Base-by-base conservation (phyloP, 1,284 basidiomycete genomes). In the Cutaneotrichosporon arboriforme region DNA sequence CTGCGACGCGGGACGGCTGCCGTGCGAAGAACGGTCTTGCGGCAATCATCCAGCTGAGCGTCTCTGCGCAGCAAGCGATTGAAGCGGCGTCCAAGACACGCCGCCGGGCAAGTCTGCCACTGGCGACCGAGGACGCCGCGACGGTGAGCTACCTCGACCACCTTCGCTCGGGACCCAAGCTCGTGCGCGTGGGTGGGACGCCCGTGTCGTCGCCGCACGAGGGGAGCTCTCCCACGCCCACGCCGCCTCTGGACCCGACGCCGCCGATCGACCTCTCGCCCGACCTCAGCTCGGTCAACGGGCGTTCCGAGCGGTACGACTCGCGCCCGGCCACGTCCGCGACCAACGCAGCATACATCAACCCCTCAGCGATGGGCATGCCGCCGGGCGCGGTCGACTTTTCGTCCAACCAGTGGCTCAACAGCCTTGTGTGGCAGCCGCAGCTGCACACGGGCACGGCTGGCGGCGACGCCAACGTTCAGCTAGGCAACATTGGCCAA, bases 11-110 rank as follows among this genome's bases (percentile, higher is more conserved):
- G 1, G 62, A 67, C 26, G 72, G 72, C 1, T 71, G 67, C 49
- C 61, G 71, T 22, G 74, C 72, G 12, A 73, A 72, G 57, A 66
- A 67, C 43, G 72, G 73, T 8, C 56, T 76, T 8, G 61, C 59
- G 1, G 67, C 70, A 31, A 62, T 75, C 4, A 51, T 70, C 5
- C 63, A 69, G 17, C 62, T 74, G 2, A 62, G 67, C 8, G 60
- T 63, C 43, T 61, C 68, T 2, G 72, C 74, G 2, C 64, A 65
- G 39, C 60, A 68, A 15, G 62, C 67, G 12, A 62, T 60, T 20
- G 52, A 54, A 17, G 36, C 44, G 13, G 57, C 47, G 33, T n/a
- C 39, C 18, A 49, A 49, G 39, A 34, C 39, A 13, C 31, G 38
- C 23, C 26, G 39, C 23, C 17, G 22, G 4, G 13, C 36, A 17